Percentiles rank a stretch among this genome's conserved stretches.
Evolutionary conservation across 352 stramenopile species (phyloP).

Genomic region (Aphanomyces astaci): DNA sequence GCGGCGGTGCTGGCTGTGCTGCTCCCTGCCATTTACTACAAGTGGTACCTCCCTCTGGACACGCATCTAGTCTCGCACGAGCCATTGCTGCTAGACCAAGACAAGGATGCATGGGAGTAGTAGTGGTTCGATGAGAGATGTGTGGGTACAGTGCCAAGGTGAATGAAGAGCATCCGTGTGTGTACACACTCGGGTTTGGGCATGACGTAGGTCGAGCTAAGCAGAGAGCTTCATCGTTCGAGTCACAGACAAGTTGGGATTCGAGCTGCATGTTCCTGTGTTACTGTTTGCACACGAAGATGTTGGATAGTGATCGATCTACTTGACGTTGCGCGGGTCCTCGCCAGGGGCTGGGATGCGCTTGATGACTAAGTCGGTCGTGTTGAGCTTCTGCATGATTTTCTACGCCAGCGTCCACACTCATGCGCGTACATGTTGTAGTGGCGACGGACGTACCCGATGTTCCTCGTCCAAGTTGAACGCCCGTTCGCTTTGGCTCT

Average conservation of each 20-base stretch:
- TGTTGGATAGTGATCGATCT: not conserved
- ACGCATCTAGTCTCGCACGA: not conserved
- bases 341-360: slow-evolving; percentile 59
- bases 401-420: slow-evolving; percentile 43
- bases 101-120: not conserved
- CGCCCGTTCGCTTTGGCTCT: slow-evolving; percentile 68
- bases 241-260: too few relatives aligned
- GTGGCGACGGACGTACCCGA: too few relatives aligned
- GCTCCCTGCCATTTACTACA: slow-evolving; percentile 55
- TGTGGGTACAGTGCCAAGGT: too few relatives aligned
- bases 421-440: too few relatives aligned
- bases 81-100: slow-evolving; percentile 1
- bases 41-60: slow-evolving; percentile 68
- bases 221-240: too few relatives aligned
- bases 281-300: not conserved
- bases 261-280: too few relatives aligned
- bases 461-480: slow-evolving; percentile 84
- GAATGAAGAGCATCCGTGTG: too few relatives aligned
- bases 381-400: slow-evolving; percentile 76
- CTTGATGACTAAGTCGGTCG: slow-evolving; percentile 82
- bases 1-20: slow-evolving; percentile 33
- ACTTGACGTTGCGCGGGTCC: slow-evolving; percentile 15
- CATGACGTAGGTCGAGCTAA: too few relatives aligned
- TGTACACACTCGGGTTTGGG: too few relatives aligned
- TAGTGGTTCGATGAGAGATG: too few relatives aligned